phyloP scores from a whole-genome alignment of 2,329 filamentous ascomycete species.

The Sporothrix phasma region DNA sequence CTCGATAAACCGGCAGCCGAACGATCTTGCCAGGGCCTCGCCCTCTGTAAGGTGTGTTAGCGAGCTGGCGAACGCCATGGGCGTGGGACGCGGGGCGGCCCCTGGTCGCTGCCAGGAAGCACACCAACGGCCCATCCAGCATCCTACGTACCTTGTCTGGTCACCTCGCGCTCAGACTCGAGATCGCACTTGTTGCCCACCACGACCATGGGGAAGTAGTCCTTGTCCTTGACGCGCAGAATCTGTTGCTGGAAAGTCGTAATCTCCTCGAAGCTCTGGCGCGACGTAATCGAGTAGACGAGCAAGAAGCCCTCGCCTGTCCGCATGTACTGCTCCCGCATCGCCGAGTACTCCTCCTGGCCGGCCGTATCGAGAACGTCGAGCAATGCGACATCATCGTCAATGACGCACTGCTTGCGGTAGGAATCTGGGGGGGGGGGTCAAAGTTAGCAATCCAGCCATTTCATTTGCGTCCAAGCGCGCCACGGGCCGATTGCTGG shows the following conservation, averaged over 20 bases:
- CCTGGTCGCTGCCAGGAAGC: background rate
- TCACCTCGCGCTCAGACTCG: constrained; percentile 82
- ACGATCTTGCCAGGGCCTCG: constrained; percentile 71
- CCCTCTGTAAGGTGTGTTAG: constrained; percentile 56
- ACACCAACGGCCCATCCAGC: background rate
- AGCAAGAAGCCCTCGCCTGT: constrained; percentile 96
- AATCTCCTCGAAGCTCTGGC: constrained; percentile 97
- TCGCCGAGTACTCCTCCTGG: constrained; percentile 97
- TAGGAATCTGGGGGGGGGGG: constrained; percentile 67
- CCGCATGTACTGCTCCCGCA: constrained; percentile 99
- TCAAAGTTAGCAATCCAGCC: constrained; percentile 17
- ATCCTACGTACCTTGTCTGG: constrained; percentile 69
- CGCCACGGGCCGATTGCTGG: background rate
- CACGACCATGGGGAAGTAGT: constrained; percentile 98
- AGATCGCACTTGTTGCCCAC: constrained; percentile 99
- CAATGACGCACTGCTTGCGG: constrained; percentile 98
- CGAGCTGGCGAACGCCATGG: background rate
- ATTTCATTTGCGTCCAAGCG: background rate
- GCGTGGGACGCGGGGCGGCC: no score
- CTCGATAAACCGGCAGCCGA: constrained; percentile 98
- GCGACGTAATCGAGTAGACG: constrained; percentile 95
- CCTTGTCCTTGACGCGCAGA: constrained; percentile 96
- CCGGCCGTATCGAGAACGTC: constrained; percentile 97
- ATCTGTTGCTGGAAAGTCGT: constrained; percentile 99
- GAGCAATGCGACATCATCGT: constrained; percentile 93